These are phyloP conservation scores for Lactarius deliciosus DNA, from an alignment of 768 basidiomycete genomes.

Conservation along the genomic window DNA sequence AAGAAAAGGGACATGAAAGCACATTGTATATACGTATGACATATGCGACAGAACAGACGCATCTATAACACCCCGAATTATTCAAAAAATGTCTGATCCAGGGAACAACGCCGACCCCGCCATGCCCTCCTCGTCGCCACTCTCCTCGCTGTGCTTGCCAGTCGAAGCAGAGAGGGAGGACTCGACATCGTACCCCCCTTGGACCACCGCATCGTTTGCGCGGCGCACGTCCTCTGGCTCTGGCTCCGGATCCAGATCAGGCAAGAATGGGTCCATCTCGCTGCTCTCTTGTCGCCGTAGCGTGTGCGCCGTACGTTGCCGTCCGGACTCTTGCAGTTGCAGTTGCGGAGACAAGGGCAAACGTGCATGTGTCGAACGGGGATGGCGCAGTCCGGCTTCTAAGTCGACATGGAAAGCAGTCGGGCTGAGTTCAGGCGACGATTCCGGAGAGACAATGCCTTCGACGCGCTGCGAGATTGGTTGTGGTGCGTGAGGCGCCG, in stretches of 20 bases:
- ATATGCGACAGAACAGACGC: background rate
- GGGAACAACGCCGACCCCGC: conserved; percentile 24
- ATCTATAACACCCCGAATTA: conserved; percentile 13
- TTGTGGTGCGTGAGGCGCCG: conserved; percentile 23
- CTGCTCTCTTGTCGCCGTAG: conserved; percentile 25
- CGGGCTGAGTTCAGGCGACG: conserved; percentile 27
- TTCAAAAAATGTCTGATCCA: conserved; percentile 30
- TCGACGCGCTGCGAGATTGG: conserved; percentile 30
- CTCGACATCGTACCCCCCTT: conserved; percentile 12
- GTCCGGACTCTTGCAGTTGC: background rate
- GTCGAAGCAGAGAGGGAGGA: background rate
- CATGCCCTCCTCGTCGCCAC: conserved; percentile 16
- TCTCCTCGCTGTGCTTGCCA: background rate
- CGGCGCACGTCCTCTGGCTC: background rate
- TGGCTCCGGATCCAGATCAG: conserved; percentile 18
- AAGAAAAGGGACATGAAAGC: background rate
- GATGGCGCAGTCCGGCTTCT: conserved; percentile 17
- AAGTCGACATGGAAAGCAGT: conserved; percentile 19
- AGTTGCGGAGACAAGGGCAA: conserved; percentile 1
- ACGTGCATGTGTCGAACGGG: conserved; percentile 3
- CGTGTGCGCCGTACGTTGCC: conserved; percentile 2
- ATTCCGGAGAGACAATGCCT: conserved; percentile 26
- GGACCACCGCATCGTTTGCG: background rate
- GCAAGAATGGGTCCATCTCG: conserved; percentile 28
- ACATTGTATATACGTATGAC: conserved; percentile 21